phyloP scores from a whole-genome alignment of 345 rosid genomes.

The Reutealis trisperma region DNA sequence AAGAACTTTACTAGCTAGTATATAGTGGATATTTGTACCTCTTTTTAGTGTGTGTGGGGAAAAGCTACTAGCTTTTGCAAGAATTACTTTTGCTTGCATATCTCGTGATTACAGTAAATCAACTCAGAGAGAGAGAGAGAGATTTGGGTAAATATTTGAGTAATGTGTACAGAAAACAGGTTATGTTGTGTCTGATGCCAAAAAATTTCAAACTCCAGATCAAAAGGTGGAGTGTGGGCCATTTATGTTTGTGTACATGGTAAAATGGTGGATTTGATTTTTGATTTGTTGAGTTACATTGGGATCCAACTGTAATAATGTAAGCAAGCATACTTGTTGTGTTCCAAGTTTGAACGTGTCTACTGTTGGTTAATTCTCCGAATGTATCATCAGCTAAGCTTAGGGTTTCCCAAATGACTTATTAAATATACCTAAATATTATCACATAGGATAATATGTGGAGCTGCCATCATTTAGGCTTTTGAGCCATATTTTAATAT shows the following conservation, averaged over 20 bases:
- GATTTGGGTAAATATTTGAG: neutral
- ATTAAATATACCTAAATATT: too few species aligned
- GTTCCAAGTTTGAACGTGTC: slow-evolving; percentile 5
- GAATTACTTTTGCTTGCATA: neutral
- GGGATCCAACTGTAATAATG: slow-evolving; percentile 18
- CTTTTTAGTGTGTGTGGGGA: neutral
- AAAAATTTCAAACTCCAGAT: slow-evolving; percentile 27
- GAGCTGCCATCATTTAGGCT: neutral
- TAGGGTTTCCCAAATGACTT: neutral
- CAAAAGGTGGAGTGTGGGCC: slow-evolving; percentile 15
- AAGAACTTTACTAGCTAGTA: neutral
- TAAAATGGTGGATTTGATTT: neutral
- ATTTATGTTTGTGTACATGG: neutral
- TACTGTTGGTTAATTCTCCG: neutral
- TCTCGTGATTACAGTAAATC: neutral
- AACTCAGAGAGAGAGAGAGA: neutral
- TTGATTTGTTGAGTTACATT: neutral
- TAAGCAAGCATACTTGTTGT: neutral
- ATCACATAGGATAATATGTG: too few species aligned
- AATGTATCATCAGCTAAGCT: neutral
- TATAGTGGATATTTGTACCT: neutral
- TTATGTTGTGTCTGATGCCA: neutral
- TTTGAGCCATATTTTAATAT: neutral
- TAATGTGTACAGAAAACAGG: neutral
- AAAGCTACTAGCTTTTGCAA: neutral